Evolutionary conservation across 2,329 filamentous ascomycete genomes (phyloP).

Genomic region (Penicillium expansum): DNA sequence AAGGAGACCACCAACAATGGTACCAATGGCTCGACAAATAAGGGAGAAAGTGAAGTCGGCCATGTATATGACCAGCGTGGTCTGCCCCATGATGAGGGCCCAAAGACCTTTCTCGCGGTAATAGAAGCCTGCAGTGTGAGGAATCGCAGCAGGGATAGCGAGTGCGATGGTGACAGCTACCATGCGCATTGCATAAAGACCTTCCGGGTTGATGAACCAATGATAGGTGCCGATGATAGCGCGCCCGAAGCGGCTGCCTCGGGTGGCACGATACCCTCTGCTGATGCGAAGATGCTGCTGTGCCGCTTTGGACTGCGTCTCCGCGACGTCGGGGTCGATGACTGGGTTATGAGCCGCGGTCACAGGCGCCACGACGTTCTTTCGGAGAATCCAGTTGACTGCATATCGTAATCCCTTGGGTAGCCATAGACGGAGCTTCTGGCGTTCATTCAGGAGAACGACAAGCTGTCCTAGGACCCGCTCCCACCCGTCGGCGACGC

Average conservation of each 20-base stretch:
- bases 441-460: conserved; percentile 38
- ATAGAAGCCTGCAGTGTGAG: conserved; percentile 49
- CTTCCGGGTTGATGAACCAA: conserved; percentile 46
- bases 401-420: conserved; percentile 44
- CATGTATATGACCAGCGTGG: conserved; percentile 50
- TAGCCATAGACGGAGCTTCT: conserved; percentile 43
- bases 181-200: conserved; percentile 50
- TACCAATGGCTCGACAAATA: conserved; percentile 43
- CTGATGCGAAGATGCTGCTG: conserved; percentile 41
- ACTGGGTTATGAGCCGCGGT: conserved; percentile 12
- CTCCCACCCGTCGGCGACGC: conserved; percentile 31
- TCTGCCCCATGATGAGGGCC: conserved; percentile 54
- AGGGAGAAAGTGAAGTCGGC: conserved; percentile 52
- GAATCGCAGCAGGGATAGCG: conserved; percentile 44
- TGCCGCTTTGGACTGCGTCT: conserved; percentile 36
- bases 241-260: conserved; percentile 29
- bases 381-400: conserved; percentile 40
- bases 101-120: conserved; percentile 54
- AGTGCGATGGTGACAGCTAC: conserved; percentile 49
- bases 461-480: conserved; percentile 39
- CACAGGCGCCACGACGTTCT: conserved; percentile 26
- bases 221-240: conserved; percentile 33
- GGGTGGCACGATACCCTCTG: conserved; percentile 28
- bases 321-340: conserved; percentile 28
- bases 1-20: conserved; percentile 48